Conservation (phyloP, 805 yeast species). For the Metschnikowia cubensis region DNA sequence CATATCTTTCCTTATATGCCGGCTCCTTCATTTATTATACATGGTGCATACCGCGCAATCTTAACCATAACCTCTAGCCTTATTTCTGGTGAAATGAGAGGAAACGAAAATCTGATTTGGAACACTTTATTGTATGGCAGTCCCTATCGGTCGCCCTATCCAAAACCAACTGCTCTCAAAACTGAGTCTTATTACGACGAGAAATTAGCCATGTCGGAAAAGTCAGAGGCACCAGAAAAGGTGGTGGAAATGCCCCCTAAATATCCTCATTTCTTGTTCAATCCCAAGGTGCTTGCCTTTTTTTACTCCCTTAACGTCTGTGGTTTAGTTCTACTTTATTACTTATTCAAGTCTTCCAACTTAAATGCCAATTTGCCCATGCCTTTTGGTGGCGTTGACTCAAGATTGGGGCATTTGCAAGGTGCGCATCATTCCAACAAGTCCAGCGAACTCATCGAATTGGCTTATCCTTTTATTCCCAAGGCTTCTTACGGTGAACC, state of each 20-base stretch:
- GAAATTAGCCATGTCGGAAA: not conserved
- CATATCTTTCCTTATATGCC: not conserved
- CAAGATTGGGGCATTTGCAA: not conserved
- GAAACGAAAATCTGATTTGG: slow-evolving; percentile 17
- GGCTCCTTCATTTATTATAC: not conserved
- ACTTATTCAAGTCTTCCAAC: not conserved
- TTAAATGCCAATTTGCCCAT: not conserved
- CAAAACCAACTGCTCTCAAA: not conserved
- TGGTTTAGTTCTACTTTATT: not conserved
- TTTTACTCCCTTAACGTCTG: no score
- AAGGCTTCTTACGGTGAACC: slow-evolving; percentile 24
- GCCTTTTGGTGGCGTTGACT: not conserved
- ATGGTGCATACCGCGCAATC: not conserved
- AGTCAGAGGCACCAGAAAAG: not conserved
- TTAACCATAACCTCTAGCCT: not conserved
- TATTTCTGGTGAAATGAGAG: not conserved
- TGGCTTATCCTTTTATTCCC: slow-evolving; percentile 26
- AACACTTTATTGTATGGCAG: slow-evolving; percentile 14
- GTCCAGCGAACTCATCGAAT: slow-evolving; percentile 23
- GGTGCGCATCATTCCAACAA: not conserved
- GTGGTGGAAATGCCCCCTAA: not conserved
- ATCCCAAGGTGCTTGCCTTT: not conserved
- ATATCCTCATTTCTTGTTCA: not conserved
- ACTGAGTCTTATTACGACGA: not conserved
- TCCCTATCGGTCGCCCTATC: not conserved